Evolutionary conservation across 441 rosid genomes (phyloP), one percentile per base, ranked within the genome.

Genomic region (Metrosideros polymorpha): DNA sequence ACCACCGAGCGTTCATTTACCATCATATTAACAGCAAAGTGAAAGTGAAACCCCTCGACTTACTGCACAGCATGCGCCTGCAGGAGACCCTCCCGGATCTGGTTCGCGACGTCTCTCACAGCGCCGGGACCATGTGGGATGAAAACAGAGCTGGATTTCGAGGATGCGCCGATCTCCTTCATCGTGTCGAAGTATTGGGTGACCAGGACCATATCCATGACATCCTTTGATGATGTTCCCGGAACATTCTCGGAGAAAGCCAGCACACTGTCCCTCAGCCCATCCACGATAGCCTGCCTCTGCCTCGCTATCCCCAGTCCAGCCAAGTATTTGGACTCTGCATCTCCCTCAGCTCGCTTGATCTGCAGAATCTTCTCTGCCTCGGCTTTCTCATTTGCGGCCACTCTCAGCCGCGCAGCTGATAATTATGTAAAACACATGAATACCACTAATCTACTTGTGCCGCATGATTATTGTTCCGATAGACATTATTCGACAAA

Each of bases 271-370:
- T 92, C 93, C 87, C 94, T 91, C 85, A 92, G 84, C 50, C 94
- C 94, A 85, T 92, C 94, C 51, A 91, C 93, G 51, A 92, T 92
- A 22, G 94, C 94, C 86, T 92, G 94, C n/a, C 94, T 88, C 91
- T 92, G 94, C 47, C 92, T 84, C 5, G 94, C 94, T 43, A 92
- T 92, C 79, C 94, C 94, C 29, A 90, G 87, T 8, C 94, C 94
- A 24, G 93, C 51, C 24, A 92, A 91, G 83, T 91, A 92, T 85
- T 92, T 92, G 5, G 94, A 86, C 84, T 92, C 93, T 22, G 92
- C 93, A 27, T 92, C 92, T 57, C 92, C 93, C 79, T 91, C 93
- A 45, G 93, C 92, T 30, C 92, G 89, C 92, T 91, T 92, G 84
- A 92, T 91, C 56, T 91, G 92, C 83, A 92, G 61, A 82, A 92